Base-by-base conservation (phyloP, 139 green algal species). In the Picochlorum sp. region DNA sequence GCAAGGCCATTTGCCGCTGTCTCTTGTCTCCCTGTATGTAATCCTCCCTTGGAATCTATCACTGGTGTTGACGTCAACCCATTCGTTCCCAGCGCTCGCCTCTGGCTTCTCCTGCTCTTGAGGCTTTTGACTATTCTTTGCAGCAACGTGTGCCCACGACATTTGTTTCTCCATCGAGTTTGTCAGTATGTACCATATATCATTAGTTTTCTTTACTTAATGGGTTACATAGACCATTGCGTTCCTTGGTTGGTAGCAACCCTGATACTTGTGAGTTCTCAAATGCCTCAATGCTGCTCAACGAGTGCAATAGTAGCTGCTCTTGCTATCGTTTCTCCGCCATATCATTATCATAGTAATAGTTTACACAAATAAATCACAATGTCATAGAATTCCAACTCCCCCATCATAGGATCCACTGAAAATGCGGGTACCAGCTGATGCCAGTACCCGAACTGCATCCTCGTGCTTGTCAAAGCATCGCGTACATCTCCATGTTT, bases 401-500 rank as follows among this genome's bases (percentile, higher is more conserved):
- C 77, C 86, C 28, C 91, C 91, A 63, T 97, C 91, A 63, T 96
- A 97, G 0, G 80, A 85, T 3, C 91, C 91, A 1, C 76, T 89
- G 66, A 93, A 94, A n/a, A 97, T 85, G 23, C 73, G 65, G 8
- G 77, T 83, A 15, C 76, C 68, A 11, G 79, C 68, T 2, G 85
- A 85, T 3, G 88, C 80, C 30, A 97, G 75, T 57, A 97, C 91
- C 2, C 91, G 75, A 55, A 97, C 90, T 4, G 91, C 91, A 59
- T 97, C 91, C 45, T 84, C 77, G 66, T 97, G 91, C 6, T 88
- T 90, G 52, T 95, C 84, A 63, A 84, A 94, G 66, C 91, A 91
- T 20, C 84, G 80, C 49, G 89, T 76, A 57, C 89, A 95, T 37
- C 80, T 71, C 71, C 92, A 86, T n/a, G 71, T 80, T n/a, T 77